Percentiles rank a stretch among this genome's conserved stretches.
These are phyloP conservation scores for Fusarium sp. DNA, from an alignment of 2,329 filamentous ascomycete species.

Conservation along the genomic window DNA sequence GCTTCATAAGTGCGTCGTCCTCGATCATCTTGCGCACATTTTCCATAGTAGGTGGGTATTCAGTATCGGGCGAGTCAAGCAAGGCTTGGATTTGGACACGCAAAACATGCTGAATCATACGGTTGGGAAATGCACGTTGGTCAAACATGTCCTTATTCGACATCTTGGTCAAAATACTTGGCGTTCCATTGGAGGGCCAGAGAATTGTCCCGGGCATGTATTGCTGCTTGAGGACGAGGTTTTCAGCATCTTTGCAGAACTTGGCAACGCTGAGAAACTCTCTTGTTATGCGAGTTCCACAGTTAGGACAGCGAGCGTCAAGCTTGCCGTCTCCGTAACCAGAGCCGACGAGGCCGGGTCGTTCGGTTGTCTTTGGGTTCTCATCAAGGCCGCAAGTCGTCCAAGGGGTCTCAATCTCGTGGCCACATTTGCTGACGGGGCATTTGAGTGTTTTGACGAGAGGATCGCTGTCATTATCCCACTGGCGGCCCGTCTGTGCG, in stretches of 20 bases:
- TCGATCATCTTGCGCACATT: constrained; percentile 61
- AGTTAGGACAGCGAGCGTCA: constrained; percentile 60
- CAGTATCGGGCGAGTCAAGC: constrained; percentile 42
- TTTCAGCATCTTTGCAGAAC: constrained; percentile 65
- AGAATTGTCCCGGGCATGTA: constrained; percentile 78
- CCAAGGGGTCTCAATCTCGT: constrained; percentile 61
- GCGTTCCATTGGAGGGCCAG: constrained; percentile 62
- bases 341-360: constrained; percentile 55
- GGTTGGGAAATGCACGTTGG: constrained; percentile 66
- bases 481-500: constrained; percentile 57
- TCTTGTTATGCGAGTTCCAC: constrained; percentile 62
- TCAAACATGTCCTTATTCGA: neutral
- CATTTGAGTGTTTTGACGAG: constrained; percentile 60
- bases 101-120: constrained; percentile 62
- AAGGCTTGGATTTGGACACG: constrained; percentile 56
- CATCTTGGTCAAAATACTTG: constrained; percentile 45
- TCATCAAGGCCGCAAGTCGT: constrained; percentile 55
- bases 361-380: constrained; percentile 15
- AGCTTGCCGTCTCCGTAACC: constrained; percentile 73
- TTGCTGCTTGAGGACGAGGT: constrained; percentile 54
- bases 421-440: constrained; percentile 46
- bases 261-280: constrained; percentile 67
- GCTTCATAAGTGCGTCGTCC: constrained; percentile 57
- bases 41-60: constrained; percentile 58
- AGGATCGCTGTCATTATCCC: constrained; percentile 65